Base-by-base conservation (phyloP, 2,329 filamentous ascomycete genomes). In the Aspergillus eucalypticola region DNA sequence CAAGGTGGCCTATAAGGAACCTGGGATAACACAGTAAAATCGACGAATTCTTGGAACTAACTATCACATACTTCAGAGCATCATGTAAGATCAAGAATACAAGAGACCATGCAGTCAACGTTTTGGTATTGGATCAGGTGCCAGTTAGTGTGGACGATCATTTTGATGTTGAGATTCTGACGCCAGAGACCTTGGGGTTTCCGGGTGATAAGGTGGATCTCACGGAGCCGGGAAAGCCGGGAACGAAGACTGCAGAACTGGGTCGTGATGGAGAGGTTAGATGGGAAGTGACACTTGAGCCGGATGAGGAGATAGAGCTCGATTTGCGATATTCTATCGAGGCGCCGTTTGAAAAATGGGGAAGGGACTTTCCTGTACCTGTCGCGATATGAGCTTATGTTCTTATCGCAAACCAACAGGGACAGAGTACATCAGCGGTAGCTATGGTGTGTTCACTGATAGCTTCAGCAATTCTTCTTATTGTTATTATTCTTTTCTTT, bases 291-390 rank as follows among this genome's bases (percentile, higher is more conserved):
- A 78, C 71, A 46, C 71, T 90, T 54, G 83, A 86, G 61, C 80
- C 84, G 0, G 85, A 86, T 25, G 81, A 82, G 66, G 80, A 82
- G 3, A 83, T 85, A 15, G 83, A 82, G 72, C 72, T 90, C 62
- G 75, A 75, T 23, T 69, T 90, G 60, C 85, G 88, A 75, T 90
- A 90, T 73, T 82, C 85, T 61, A 82, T 87, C 17, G 80, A 79
- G 21, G 77, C 85, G 65, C 87, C 87, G 1, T 67, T 55, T 38
- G 70, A 72, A 19, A 61, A 67, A 29, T 29, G 42, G 62, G 66
- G n/a, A 49, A 35, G 23, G 10, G 56, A 41, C 10, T 61, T 35
- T 13, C 32, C 32, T 13, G 32, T 35, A 11, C 5, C 32, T 35
- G 10, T 35, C 5, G 10, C 32, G 32, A 13, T 6, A 35, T 13